phyloP scores from a whole-genome alignment of 164 flowering plant species.

The Aristolochia contorta region DNA sequence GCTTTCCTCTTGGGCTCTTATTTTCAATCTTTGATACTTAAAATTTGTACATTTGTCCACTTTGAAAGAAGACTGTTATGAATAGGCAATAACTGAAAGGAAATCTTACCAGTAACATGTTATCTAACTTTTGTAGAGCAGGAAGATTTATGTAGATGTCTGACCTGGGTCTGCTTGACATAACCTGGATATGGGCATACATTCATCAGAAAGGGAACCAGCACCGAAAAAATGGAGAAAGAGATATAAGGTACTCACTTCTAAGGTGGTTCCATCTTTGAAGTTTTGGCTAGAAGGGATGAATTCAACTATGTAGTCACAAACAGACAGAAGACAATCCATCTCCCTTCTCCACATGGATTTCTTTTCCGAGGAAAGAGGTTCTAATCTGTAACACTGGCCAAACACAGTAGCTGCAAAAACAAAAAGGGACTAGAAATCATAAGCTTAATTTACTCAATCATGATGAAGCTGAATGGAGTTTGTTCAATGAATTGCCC shows the following conservation, averaged over 20 bases:
- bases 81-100: not conserved
- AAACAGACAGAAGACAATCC: conserved; percentile 80
- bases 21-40: not conserved
- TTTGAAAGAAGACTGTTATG: not conserved
- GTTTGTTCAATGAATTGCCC: no score
- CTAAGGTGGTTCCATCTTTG: conserved; percentile 43
- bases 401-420: conserved; percentile 84
- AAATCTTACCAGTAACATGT: conserved; percentile 72
- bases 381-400: conserved; percentile 64
- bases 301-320: conserved; percentile 85
- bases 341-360: conserved; percentile 89
- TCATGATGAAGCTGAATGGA: no score
- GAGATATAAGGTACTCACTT: conserved; percentile 31
- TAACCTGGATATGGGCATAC: conserved; percentile 37
- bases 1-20: not conserved
- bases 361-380: conserved; percentile 63
- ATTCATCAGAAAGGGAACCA: not conserved
- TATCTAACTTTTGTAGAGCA: conserved; percentile 75
- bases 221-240: not conserved
- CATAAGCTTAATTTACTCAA: not conserved
- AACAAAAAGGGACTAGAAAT: not conserved
- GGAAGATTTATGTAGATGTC: conserved; percentile 89
- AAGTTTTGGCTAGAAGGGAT: conserved; percentile 34
- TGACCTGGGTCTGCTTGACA: conserved; percentile 67
- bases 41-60: not conserved